A percentile compares a stretch with the other conserved stretches of the same genome.
phyloP scores from a whole-genome alignment of 1,284 basidiomycete species.

The Macrocybe sp. region DNA sequence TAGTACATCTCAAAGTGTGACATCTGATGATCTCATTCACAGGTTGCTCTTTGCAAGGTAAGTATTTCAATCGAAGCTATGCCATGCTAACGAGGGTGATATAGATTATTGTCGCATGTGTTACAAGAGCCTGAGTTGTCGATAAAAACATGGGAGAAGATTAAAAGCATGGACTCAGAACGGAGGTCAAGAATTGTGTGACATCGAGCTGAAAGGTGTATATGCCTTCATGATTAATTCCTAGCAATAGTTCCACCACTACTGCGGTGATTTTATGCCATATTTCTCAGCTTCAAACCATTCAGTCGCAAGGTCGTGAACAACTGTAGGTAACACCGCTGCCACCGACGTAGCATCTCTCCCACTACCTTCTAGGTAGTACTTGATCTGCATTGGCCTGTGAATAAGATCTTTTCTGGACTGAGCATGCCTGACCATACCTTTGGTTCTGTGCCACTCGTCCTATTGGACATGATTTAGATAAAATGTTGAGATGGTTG shows the following conservation, averaged over 20 bases:
- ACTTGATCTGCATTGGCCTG: conserved; percentile 58
- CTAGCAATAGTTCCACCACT: not conserved
- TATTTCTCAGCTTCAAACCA: conserved; percentile 68
- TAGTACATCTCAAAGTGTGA: conserved; percentile 23
- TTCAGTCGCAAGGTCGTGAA: conserved; percentile 51
- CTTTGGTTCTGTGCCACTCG: conserved; percentile 87
- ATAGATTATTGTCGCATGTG: conserved; percentile 41
- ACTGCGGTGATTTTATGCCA: conserved; percentile 40
- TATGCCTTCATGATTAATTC: not conserved
- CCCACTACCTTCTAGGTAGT: conserved; percentile 76
- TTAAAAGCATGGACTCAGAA: conserved; percentile 37
- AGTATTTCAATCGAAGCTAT: not conserved
- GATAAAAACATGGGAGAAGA: conserved; percentile 40
- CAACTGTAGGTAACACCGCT: conserved; percentile 44
- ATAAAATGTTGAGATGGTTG: not conserved
- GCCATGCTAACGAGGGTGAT: too few relatives aligned
- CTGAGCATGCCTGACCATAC: conserved; percentile 27
- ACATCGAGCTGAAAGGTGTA: conserved; percentile 2
- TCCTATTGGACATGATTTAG: conserved; percentile 35
- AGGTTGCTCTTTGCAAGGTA: conserved; percentile 64
- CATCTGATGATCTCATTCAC: conserved; percentile 57
- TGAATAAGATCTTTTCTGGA: not conserved
- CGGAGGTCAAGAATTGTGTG: conserved; percentile 16
- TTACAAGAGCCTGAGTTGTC: conserved; percentile 38
- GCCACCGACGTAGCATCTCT: conserved; percentile 38